phyloP scores from a whole-genome alignment of 345 rosid genomes.

The Limnanthes douglasii region DNA sequence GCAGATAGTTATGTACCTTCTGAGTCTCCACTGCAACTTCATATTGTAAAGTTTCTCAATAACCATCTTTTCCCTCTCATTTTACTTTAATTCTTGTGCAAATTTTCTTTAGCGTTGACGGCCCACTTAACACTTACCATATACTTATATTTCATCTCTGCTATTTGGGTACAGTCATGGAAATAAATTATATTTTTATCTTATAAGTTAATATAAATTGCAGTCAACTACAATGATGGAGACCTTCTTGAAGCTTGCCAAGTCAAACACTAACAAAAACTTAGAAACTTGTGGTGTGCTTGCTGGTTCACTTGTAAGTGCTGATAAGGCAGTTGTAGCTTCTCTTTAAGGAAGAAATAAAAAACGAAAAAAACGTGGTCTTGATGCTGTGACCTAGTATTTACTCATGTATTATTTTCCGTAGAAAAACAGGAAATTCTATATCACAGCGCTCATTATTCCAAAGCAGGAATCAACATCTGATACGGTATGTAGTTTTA shows the following conservation, averaged over 20 bases:
- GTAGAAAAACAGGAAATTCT: slow-evolving; percentile 87
- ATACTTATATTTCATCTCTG: too few species aligned
- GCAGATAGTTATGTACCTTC: slow-evolving; percentile 33
- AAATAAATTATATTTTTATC: background rate
- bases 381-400: slow-evolving; percentile 7
- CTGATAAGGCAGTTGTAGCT: background rate
- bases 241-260: slow-evolving; percentile 86
- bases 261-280: slow-evolving; percentile 67
- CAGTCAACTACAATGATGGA: slow-evolving; percentile 94
- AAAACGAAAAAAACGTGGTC: slow-evolving; percentile 1
- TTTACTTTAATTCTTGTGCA: slow-evolving; percentile 4
- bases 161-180: background rate
- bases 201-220: slow-evolving; percentile 12
- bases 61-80: background rate
- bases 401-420: slow-evolving; percentile 9
- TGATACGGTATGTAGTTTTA: slow-evolving; percentile 46
- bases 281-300: slow-evolving; percentile 98
- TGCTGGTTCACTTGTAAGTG: slow-evolving; percentile 89
- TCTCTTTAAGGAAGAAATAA: background rate
- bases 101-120: background rate
- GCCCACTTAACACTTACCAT: background rate
- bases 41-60: slow-evolving; percentile 53
- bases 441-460: slow-evolving; percentile 79
- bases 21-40: slow-evolving; percentile 77
- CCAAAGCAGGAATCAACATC: slow-evolving; percentile 97